Percentiles rank a stretch among this genome's conserved stretches.
These are phyloP conservation scores for Xylaria polymorpha DNA, from an alignment of 2,329 filamentous ascomycete species.

Conservation along the genomic window DNA sequence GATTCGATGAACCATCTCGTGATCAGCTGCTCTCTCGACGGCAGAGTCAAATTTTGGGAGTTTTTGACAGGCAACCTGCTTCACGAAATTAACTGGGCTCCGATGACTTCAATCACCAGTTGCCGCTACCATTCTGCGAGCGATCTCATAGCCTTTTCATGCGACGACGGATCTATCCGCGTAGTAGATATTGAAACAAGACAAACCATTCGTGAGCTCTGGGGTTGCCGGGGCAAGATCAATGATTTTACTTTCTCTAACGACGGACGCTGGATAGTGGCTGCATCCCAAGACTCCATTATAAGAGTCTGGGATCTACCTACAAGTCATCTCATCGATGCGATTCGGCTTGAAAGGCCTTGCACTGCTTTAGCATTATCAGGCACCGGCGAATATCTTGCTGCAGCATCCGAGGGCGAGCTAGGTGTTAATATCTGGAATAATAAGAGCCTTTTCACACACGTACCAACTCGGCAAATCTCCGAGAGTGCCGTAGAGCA, in stretches of 20 bases:
- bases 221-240: slow-evolving; percentile 79
- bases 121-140: slow-evolving; percentile 85
- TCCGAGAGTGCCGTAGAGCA: slow-evolving; percentile 77
- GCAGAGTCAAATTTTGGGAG: slow-evolving; percentile 97
- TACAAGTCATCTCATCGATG: slow-evolving; percentile 94
- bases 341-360: slow-evolving; percentile 80
- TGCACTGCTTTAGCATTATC: slow-evolving; percentile 92
- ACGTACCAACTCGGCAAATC: slow-evolving; percentile 87
- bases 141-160: slow-evolving; percentile 88
- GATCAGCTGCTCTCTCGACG: slow-evolving; percentile 88
- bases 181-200: slow-evolving; percentile 91
- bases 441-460: slow-evolving; percentile 90
- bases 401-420: slow-evolving; percentile 82
- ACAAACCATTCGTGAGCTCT: slow-evolving; percentile 91
- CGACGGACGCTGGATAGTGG: slow-evolving; percentile 93
- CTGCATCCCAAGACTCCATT: slow-evolving; percentile 82
- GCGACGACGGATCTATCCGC: slow-evolving; percentile 87
- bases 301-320: slow-evolving; percentile 94
- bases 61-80: slow-evolving; percentile 84
- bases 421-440: slow-evolving; percentile 96
- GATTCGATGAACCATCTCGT: slow-evolving; percentile 90
- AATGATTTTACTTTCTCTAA: slow-evolving; percentile 90
- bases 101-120: slow-evolving; percentile 78
- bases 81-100: slow-evolving; percentile 85
- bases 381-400: slow-evolving; percentile 90